phyloP scores from a whole-genome alignment of 768 basidiomycete genomes.

The Gautieria morchelliformis region DNA sequence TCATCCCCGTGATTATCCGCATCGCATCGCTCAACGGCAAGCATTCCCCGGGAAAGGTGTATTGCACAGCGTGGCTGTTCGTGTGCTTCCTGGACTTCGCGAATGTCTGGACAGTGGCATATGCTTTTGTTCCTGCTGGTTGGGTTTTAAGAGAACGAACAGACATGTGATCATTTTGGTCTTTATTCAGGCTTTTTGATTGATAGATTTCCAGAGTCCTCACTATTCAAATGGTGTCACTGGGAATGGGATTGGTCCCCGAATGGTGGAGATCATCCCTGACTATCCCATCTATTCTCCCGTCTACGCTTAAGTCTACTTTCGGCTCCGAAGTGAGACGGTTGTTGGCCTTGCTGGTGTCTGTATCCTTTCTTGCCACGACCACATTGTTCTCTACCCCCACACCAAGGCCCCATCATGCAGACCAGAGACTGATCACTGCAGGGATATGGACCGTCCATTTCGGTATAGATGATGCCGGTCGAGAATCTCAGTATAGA shows the following conservation, averaged over 20 bases:
- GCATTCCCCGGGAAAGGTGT: slow-evolving; percentile 33
- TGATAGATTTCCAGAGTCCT: slow-evolving; percentile 35
- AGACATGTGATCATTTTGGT: slow-evolving; percentile 39
- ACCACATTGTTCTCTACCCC: slow-evolving; percentile 42
- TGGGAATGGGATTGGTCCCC: slow-evolving; percentile 22
- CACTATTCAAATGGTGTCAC: slow-evolving; percentile 38
- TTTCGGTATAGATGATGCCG: slow-evolving; percentile 73
- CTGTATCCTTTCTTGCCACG: slow-evolving; percentile 43
- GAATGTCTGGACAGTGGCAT: slow-evolving; percentile 78
- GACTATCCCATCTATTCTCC: background rate
- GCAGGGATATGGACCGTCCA: slow-evolving; percentile 91
- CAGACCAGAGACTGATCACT: slow-evolving; percentile 58
- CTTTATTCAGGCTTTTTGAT: background rate
- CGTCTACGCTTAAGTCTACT: background rate
- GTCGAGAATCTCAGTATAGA: slow-evolving; percentile 61
- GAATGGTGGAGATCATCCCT: background rate
- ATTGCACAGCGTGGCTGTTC: slow-evolving; percentile 47
- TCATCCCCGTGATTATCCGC: slow-evolving; percentile 45
- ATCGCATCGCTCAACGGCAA: slow-evolving; percentile 32
- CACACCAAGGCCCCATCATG: slow-evolving; percentile 47
- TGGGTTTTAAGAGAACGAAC: slow-evolving; percentile 67
- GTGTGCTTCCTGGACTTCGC: slow-evolving; percentile 57
- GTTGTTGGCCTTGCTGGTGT: slow-evolving; percentile 21
- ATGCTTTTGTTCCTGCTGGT: slow-evolving; percentile 84
- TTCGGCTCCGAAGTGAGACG: background rate